Percentiles rank a stretch among this genome's conserved stretches.
Evolutionary conservation across 1,139 yeast species (phyloP).

Genomic region (Pneumocystis jirovecii): DNA sequence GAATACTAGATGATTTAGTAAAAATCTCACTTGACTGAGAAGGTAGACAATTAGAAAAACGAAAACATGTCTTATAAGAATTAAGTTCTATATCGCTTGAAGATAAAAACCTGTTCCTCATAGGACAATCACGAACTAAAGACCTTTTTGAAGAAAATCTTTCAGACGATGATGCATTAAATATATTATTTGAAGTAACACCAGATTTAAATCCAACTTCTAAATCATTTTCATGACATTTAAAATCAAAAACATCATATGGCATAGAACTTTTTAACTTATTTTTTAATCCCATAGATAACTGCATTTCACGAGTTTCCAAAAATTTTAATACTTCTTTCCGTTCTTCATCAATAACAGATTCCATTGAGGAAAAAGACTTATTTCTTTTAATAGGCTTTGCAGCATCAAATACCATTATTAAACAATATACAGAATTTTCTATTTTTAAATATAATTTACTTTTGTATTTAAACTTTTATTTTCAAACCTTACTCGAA

Average conservation of each 20-base stretch:
- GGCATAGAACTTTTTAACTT: slow-evolving; percentile 15
- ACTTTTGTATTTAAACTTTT: background rate
- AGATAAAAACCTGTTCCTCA: background rate
- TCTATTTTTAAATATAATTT: background rate
- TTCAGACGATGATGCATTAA: background rate
- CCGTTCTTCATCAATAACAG: slow-evolving; percentile 34
- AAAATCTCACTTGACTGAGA: background rate
- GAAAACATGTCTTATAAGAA: background rate
- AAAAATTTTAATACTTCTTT: slow-evolving; percentile 27
- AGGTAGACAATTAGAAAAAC: background rate
- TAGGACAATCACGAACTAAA: background rate
- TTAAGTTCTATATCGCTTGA: background rate
- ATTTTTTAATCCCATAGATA: slow-evolving; percentile 4
- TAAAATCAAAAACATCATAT: slow-evolving; percentile 3
- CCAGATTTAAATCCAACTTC: slow-evolving; percentile 2
- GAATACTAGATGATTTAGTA: background rate
- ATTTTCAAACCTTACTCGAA: background rate
- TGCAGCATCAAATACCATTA: slow-evolving; percentile 5
- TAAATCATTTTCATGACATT: slow-evolving; percentile 4
- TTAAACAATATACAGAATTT: background rate
- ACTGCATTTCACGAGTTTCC: slow-evolving; percentile 4
- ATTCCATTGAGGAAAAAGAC: slow-evolving; percentile 30
- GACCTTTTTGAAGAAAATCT: background rate
- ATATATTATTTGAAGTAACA: slow-evolving; percentile 1
- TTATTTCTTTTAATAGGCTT: background rate